phyloP scores from a whole-genome alignment of 768 basidiomycete genomes.

The Lactarius quietus region DNA sequence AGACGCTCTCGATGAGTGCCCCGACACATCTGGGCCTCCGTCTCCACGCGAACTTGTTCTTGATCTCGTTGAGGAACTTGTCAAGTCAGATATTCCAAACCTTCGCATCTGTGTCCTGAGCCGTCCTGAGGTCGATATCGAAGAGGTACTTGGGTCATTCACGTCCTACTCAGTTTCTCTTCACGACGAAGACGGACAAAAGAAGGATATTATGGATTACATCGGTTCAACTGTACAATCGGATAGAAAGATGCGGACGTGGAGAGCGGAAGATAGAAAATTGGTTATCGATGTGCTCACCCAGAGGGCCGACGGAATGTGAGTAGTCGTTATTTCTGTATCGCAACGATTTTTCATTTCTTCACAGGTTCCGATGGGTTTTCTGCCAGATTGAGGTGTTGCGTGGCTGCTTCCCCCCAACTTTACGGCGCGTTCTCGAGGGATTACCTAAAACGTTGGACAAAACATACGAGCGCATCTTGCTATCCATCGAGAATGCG shows the following conservation, averaged over 20 bases:
- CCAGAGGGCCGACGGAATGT: conserved; percentile 9
- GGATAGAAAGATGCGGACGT: neutral
- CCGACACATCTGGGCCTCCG: neutral
- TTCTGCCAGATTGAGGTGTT: conserved; percentile 9
- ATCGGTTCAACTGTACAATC: neutral
- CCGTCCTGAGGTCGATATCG: conserved; percentile 7
- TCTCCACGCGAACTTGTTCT: conserved; percentile 7
- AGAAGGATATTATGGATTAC: neutral
- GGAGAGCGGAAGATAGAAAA: conserved; percentile 2
- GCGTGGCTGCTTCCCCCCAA: neutral
- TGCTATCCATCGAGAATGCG: conserved; percentile 4
- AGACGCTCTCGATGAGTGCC: conserved; percentile 14
- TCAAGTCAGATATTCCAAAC: neutral
- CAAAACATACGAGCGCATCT: conserved; percentile 3
- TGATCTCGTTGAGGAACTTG: neutral
- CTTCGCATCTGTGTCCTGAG: conserved; percentile 5
- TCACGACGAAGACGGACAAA: conserved; percentile 9
- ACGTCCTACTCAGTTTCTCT: neutral
- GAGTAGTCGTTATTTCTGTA: neutral
- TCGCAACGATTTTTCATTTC: neutral
- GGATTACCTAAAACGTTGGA: conserved; percentile 5
- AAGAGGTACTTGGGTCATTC: neutral
- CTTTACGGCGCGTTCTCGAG: neutral
- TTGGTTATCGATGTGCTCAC: conserved; percentile 1
- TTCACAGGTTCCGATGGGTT: conserved; percentile 10